Conservation (phyloP, 176 grass and related monocot species). For the Hordeum marinum region DNA sequence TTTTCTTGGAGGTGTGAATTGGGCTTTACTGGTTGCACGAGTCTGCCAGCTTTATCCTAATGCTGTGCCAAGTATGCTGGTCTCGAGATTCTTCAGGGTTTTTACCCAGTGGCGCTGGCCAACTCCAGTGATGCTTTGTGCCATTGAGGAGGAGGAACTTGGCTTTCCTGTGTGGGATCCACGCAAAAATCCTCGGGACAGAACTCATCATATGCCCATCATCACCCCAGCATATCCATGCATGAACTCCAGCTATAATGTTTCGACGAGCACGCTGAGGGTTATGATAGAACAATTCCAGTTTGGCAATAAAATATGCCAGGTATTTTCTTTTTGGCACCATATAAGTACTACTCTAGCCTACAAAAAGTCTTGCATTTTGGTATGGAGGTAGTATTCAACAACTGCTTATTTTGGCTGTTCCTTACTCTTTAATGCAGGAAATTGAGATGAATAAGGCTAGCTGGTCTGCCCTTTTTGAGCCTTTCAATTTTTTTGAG, state of each 20-base stretch:
- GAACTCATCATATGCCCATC: slow-evolving; percentile 89
- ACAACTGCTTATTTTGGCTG: slow-evolving; percentile 28
- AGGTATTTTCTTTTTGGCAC: slow-evolving; percentile 37
- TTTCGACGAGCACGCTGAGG: slow-evolving; percentile 82
- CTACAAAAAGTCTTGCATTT: no score
- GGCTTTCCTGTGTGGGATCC: slow-evolving; percentile 95
- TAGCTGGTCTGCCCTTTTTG: slow-evolving; percentile 71
- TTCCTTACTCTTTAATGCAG: slow-evolving; percentile 28
- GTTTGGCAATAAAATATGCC: slow-evolving; percentile 78
- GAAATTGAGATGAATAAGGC: slow-evolving; percentile 91
- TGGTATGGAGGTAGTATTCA: background rate
- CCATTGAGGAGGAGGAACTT: slow-evolving; percentile 83
- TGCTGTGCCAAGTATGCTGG: slow-evolving; percentile 91
- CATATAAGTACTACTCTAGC: background rate
- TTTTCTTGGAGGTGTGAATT: slow-evolving; percentile 96
- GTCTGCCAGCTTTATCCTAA: slow-evolving; percentile 97
- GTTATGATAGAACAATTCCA: slow-evolving; percentile 93
- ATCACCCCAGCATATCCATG: slow-evolving; percentile 97
- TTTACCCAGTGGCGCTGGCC: slow-evolving; percentile 94
- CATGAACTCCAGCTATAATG: slow-evolving; percentile 99
- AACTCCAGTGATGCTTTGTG: slow-evolving; percentile 90
- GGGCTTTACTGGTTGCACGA: slow-evolving; percentile 81
- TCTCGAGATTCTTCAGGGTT: slow-evolving; percentile 87
- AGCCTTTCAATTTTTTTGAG: slow-evolving; percentile 84
- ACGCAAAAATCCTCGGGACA: slow-evolving; percentile 83